These are phyloP conservation scores for Diaporthe eres DNA, from an alignment of 2,329 filamentous ascomycete genomes.

Conservation along the genomic window DNA sequence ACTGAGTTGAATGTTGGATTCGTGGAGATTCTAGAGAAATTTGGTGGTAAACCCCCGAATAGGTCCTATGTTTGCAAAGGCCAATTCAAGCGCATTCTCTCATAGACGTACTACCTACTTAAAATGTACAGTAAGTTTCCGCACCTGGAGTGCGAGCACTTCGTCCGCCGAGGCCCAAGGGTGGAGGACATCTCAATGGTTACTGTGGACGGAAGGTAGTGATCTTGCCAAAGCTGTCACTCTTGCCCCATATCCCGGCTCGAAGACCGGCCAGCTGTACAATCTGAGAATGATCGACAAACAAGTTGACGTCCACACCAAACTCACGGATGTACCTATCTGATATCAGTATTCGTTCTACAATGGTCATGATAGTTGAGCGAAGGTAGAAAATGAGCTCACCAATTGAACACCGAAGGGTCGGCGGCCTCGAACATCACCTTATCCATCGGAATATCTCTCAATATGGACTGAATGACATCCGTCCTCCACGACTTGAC, in stretches of 20 bases:
- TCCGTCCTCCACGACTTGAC: constrained; percentile 1
- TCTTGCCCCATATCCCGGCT: constrained; percentile 68
- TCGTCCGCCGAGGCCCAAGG: background rate
- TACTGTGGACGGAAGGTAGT: constrained; percentile 50
- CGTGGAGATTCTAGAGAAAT: no score
- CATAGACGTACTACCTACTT: background rate
- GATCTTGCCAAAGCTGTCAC: constrained; percentile 69
- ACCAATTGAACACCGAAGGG: background rate
- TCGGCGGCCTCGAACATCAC: background rate
- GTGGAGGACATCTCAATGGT: background rate
- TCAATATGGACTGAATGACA: background rate
- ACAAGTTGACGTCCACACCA: constrained; percentile 53
- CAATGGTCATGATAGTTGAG: no score
- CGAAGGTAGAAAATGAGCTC: background rate
- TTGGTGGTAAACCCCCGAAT: no score
- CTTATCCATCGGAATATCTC: background rate
- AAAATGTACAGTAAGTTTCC: background rate
- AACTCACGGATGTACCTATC: background rate
- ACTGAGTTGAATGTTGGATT: background rate
- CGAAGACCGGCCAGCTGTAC: constrained; percentile 67
- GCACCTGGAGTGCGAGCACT: no score
- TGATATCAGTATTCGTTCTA: background rate
- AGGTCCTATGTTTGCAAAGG: background rate
- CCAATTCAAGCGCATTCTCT: background rate
- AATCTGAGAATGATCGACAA: constrained; percentile 71